Percentiles rank a stretch among this genome's conserved stretches.
These are phyloP conservation scores for Akanthomyces dipterigenus DNA, from an alignment of 2,329 filamentous ascomycete species.

Conservation along the genomic window DNA sequence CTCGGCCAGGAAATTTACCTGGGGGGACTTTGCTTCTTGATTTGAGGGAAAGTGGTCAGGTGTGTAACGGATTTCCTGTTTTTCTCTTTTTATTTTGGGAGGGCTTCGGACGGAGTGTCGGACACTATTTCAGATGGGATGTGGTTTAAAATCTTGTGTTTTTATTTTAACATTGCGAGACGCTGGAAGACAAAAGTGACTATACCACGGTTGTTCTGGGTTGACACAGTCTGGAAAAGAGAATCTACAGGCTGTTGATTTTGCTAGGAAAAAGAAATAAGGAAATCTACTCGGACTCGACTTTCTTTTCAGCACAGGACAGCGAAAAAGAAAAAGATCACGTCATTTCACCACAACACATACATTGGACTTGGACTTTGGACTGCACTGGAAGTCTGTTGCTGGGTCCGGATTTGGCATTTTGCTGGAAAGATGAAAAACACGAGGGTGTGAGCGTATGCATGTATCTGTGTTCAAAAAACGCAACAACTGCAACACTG, in stretches of 20 bases:
- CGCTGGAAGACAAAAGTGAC: slow-evolving; percentile 36
- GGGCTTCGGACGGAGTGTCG: slow-evolving; percentile 32
- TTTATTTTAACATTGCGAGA: slow-evolving; percentile 16
- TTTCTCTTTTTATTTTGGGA: slow-evolving; percentile 21
- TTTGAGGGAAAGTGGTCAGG: slow-evolving; percentile 30
- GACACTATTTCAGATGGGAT: slow-evolving; percentile 30
- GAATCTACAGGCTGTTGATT: slow-evolving; percentile 20
- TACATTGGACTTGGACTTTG: slow-evolving; percentile 5
- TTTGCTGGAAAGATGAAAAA: slow-evolving; percentile 6
- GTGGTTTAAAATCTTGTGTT: slow-evolving; percentile 19
- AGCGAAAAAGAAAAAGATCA: slow-evolving; percentile 26
- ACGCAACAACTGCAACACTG: background rate
- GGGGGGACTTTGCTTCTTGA: slow-evolving; percentile 35
- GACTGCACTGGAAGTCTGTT: slow-evolving; percentile 10
- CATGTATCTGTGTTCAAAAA: background rate
- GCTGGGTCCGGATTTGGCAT: slow-evolving; percentile 8
- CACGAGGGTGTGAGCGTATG: background rate
- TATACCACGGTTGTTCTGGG: slow-evolving; percentile 29
- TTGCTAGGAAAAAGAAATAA: background rate
- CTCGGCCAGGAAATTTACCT: slow-evolving; percentile 20
- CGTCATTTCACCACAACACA: slow-evolving; percentile 1
- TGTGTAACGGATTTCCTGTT: slow-evolving; percentile 26
- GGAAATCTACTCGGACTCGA: slow-evolving; percentile 10
- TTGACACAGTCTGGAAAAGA: slow-evolving; percentile 25
- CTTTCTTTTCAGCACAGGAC: slow-evolving; percentile 19